Conservation (phyloP, 805 yeast genomes). For the Wickerhamiella lipophila region DNA sequence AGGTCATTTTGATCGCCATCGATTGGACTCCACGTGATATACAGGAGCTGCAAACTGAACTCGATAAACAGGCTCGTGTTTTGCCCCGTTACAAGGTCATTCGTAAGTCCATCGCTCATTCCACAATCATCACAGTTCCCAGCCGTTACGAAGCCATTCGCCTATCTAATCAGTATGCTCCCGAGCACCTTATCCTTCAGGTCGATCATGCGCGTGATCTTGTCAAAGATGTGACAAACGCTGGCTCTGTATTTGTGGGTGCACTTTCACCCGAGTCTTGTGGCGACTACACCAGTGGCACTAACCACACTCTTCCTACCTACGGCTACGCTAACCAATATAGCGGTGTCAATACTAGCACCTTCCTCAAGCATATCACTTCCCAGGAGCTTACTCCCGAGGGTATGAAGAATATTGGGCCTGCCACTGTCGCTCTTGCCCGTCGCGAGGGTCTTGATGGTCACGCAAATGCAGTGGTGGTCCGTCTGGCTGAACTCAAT, state of each 20-base stretch:
- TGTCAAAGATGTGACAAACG: slow-evolving; percentile 69
- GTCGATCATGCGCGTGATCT: slow-evolving; percentile 62
- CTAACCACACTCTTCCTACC: slow-evolving; percentile 96
- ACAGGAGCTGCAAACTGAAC: slow-evolving; percentile 63
- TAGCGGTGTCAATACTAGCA: slow-evolving; percentile 91
- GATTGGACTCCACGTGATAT: slow-evolving; percentile 49
- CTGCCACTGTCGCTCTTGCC: slow-evolving; percentile 91
- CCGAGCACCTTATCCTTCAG: slow-evolving; percentile 93
- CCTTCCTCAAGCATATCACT: slow-evolving; percentile 91
- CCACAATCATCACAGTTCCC: slow-evolving; percentile 61
- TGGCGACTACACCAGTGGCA: slow-evolving; percentile 97
- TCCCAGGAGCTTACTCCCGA: slow-evolving; percentile 77
- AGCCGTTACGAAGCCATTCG: slow-evolving; percentile 67
- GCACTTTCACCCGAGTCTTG: slow-evolving; percentile 94
- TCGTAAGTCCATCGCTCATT: slow-evolving; percentile 82
- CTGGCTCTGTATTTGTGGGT: slow-evolving; percentile 96
- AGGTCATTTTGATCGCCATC: slow-evolving; percentile 83
- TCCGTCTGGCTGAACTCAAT: slow-evolving; percentile 43
- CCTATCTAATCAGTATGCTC: slow-evolving; percentile 88
- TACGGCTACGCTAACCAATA: slow-evolving; percentile 97
- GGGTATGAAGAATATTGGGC: slow-evolving; percentile 84
- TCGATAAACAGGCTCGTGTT: slow-evolving; percentile 65
- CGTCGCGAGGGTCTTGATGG: slow-evolving; percentile 95
- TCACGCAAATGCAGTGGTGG: slow-evolving; percentile 92
- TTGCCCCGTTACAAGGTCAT: slow-evolving; percentile 91